Conservation (phyloP, 495 filamentous ascomycete genomes). For the Durotheca rogersii region DNA sequence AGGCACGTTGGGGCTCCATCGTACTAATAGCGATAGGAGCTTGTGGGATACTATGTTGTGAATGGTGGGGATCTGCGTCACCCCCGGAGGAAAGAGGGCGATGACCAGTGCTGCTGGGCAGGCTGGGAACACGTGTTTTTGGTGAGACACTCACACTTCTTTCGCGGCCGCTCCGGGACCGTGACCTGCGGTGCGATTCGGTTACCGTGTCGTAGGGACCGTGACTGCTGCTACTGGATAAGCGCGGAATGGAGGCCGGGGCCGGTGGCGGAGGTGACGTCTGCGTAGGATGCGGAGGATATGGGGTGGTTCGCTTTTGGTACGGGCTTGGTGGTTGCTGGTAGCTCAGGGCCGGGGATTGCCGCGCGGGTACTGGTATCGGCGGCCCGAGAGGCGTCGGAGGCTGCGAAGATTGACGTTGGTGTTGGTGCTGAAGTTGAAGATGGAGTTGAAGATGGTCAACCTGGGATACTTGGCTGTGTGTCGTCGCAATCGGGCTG, state of each 20-base stretch:
- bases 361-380: constrained; percentile 42
- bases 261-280: constrained; percentile 40
- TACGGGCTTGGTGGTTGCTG: constrained; percentile 55
- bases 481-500: constrained; percentile 52
- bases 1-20: constrained; percentile 35
- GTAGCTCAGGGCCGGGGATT: constrained; percentile 40
- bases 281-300: constrained; percentile 33
- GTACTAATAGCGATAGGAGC: constrained; percentile 31
- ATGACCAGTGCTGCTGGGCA: constrained; percentile 48
- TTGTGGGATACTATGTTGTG: constrained; percentile 35
- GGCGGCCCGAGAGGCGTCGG: constrained; percentile 57
- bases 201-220: constrained; percentile 44
- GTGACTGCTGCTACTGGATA: constrained; percentile 44
- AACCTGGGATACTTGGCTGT: constrained; percentile 44
- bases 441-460: no score
- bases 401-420: constrained; percentile 54
- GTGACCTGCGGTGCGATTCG: constrained; percentile 38
- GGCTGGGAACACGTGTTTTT: constrained; percentile 59
- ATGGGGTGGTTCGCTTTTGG: constrained; percentile 46
- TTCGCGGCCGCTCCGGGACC: constrained; percentile 55
- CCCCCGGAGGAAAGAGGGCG: constrained; percentile 39
- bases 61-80: constrained; percentile 44
- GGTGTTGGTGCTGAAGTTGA: constrained; percentile 44
- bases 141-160: constrained; percentile 64
- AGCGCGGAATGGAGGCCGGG: constrained; percentile 47